Percentiles rank a stretch among this genome's conserved stretches.
Conservation (phyloP, 192 early-diverging fungal species). For the Coemansia sp. region DNA sequence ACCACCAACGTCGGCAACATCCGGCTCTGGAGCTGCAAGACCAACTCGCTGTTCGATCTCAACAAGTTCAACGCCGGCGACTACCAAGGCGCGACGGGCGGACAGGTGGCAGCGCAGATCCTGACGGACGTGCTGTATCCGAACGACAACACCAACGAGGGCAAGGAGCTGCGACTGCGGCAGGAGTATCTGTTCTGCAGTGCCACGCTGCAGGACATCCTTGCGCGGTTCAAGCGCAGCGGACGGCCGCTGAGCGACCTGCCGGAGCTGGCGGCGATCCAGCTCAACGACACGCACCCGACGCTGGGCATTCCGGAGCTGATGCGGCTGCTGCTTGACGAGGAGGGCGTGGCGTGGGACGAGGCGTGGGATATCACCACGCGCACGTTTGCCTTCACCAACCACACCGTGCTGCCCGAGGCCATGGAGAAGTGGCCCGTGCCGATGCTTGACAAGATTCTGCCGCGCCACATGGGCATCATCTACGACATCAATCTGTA, state of each 20-base stretch:
- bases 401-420: conserved; percentile 98
- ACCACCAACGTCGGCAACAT: conserved; percentile 98
- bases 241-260: conserved; percentile 83
- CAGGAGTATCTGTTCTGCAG: conserved; percentile 98
- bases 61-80: conserved; percentile 86
- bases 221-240: conserved; percentile 93
- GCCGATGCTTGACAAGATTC: conserved; percentile 86
- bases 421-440: conserved; percentile 98
- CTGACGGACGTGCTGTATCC: conserved; percentile 96
- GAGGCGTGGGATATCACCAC: conserved; percentile 91
- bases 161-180: conserved; percentile 95
- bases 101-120: conserved; percentile 91
- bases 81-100: conserved; percentile 89
- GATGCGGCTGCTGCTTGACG: conserved; percentile 90
- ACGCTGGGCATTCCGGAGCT: conserved; percentile 93
- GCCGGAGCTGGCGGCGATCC: conserved; percentile 91
- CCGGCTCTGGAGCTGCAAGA: conserved; percentile 95
- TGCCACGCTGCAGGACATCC: conserved; percentile 84
- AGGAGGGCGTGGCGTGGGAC: conserved; percentile 91
- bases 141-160: conserved; percentile 97
- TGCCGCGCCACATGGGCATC: conserved; percentile 97
- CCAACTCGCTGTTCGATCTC: conserved; percentile 84
- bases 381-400: conserved; percentile 94
- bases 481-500: conserved; percentile 99
- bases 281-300: conserved; percentile 98